Evolutionary conservation across 768 basidiomycete species (phyloP).

Genomic region (Phylloporus arenicola): DNA sequence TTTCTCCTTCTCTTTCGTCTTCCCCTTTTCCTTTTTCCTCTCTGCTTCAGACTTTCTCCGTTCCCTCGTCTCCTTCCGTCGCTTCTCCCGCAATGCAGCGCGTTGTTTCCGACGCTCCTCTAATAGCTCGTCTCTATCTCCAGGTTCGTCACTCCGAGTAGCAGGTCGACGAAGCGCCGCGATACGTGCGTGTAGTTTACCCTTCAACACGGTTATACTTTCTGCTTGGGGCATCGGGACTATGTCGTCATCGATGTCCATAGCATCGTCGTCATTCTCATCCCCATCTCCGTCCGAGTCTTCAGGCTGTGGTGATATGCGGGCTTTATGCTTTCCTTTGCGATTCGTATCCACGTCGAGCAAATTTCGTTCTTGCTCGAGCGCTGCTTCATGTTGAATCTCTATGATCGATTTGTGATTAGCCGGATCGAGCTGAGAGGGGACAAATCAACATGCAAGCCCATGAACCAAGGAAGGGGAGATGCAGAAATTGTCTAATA

Average conservation of each 20-base stretch:
- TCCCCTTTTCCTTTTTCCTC: slow-evolving; percentile 44
- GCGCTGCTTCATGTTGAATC: slow-evolving; percentile 53
- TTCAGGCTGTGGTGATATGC: slow-evolving; percentile 11
- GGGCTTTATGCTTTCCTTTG: slow-evolving; percentile 49
- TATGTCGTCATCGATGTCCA: slow-evolving; percentile 32
- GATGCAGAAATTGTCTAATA: no score
- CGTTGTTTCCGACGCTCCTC: slow-evolving; percentile 74
- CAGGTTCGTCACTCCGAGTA: slow-evolving; percentile 36
- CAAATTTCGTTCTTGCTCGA: slow-evolving; percentile 27
- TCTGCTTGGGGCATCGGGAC: slow-evolving; percentile 63
- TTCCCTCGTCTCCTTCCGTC: slow-evolving; percentile 83
- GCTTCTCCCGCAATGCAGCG: slow-evolving; percentile 76
- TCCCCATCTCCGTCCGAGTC: slow-evolving; percentile 24
- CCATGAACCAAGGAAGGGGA: not conserved
- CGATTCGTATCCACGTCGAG: slow-evolving; percentile 9
- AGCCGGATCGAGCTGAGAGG: slow-evolving; percentile 78
- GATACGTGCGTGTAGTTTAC: slow-evolving; percentile 74
- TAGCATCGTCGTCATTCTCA: slow-evolving; percentile 14
- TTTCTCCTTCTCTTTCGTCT: slow-evolving; percentile 45
- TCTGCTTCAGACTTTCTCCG: slow-evolving; percentile 68
- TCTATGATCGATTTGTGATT: slow-evolving; percentile 79
- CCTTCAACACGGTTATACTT: slow-evolving; percentile 59
- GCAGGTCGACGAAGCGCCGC: slow-evolving; percentile 53
- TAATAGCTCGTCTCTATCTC: slow-evolving; percentile 74
- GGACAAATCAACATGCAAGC: not conserved